Evolutionary conservation across 2,329 filamentous ascomycete species (phyloP).

Genomic region (Aspergillus sclerotialis): DNA sequence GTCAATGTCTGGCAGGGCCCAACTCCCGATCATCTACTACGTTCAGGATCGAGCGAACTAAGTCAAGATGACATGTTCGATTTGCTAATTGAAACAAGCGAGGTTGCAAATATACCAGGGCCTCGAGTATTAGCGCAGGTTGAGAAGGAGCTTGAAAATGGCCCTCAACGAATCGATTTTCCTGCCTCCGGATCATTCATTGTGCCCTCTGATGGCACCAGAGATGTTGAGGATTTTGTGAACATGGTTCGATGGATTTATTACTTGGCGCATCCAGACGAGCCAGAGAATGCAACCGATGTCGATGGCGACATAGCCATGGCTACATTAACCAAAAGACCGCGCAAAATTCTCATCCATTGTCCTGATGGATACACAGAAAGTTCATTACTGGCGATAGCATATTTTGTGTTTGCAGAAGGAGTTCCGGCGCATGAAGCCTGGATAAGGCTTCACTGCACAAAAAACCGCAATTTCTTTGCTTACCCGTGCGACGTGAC

Average conservation of each 20-base stretch:
- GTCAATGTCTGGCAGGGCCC: slow-evolving; percentile 86
- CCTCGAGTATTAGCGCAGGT: slow-evolving; percentile 58
- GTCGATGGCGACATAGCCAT: slow-evolving; percentile 54
- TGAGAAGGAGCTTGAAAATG: slow-evolving; percentile 48
- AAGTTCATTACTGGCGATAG: slow-evolving; percentile 77
- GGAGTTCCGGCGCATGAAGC: slow-evolving; percentile 73
- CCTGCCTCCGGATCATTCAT: slow-evolving; percentile 91
- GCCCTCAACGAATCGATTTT: slow-evolving; percentile 64
- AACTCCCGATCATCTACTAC: slow-evolving; percentile 62
- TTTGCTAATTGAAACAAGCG: slow-evolving; percentile 80
- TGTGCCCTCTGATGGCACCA: slow-evolving; percentile 73
- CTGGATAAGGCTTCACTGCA: slow-evolving; percentile 77
- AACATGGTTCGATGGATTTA: slow-evolving; percentile 89
- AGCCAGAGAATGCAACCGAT: slow-evolving; percentile 33
- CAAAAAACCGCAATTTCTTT: slow-evolving; percentile 86
- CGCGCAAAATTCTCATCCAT: slow-evolving; percentile 75
- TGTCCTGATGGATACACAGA: slow-evolving; percentile 96
- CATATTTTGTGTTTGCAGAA: slow-evolving; percentile 90
- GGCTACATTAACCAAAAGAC: slow-evolving; percentile 31
- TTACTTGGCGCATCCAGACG: slow-evolving; percentile 62
- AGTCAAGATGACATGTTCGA: slow-evolving; percentile 62
- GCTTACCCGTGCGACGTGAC: slow-evolving; percentile 87
- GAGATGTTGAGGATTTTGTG: slow-evolving; percentile 75
- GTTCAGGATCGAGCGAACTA: slow-evolving; percentile 28
- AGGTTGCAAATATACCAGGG: slow-evolving; percentile 70